These are phyloP conservation scores for Cercospora sp. DNA, from an alignment of 2,329 filamentous ascomycete species.

Conservation along the genomic window DNA sequence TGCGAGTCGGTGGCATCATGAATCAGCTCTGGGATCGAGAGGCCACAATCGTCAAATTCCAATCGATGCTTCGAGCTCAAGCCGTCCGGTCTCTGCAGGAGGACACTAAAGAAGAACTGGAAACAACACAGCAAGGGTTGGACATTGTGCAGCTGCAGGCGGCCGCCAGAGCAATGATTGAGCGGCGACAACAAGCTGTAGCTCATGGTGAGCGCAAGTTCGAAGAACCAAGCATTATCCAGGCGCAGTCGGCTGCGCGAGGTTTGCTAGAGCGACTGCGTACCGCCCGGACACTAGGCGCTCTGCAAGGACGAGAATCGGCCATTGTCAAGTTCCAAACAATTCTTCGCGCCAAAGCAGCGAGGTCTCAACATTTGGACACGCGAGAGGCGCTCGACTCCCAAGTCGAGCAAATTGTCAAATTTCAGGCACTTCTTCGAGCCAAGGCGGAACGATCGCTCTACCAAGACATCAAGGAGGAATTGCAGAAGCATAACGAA, in stretches of 20 bases:
- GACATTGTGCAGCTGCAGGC: constrained; percentile 55
- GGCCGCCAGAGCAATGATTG: constrained; percentile 65
- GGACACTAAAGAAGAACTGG: constrained; percentile 55
- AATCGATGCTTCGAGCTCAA: constrained; percentile 63
- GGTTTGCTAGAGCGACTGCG: constrained; percentile 45
- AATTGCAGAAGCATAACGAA: constrained; percentile 48
- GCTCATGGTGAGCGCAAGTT: constrained; percentile 36
- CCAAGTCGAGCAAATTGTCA: constrained; percentile 39
- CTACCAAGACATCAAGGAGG: constrained; percentile 23
- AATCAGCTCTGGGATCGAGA: constrained; percentile 86
- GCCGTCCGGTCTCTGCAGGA: constrained; percentile 57
- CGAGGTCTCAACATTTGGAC: constrained; percentile 58
- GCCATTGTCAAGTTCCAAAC: constrained; percentile 62
- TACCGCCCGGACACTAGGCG: constrained; percentile 35
- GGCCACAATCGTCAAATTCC: constrained; percentile 72
- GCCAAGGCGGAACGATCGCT: constrained; percentile 58
- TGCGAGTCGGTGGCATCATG: constrained; percentile 80
- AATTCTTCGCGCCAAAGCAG: constrained; percentile 63
- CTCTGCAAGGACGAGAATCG: constrained; percentile 40
- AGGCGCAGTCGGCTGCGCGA: constrained; percentile 46
- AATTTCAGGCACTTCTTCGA: constrained; percentile 66
- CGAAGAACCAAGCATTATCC: constrained; percentile 31
- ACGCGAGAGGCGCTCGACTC: constrained; percentile 54
- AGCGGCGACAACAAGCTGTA: constrained; percentile 50
- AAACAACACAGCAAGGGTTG: constrained; percentile 58